Evolutionary conservation across 192 early-diverging fungal species (phyloP).

Genomic region (Gorgonomyces haynaldii): DNA sequence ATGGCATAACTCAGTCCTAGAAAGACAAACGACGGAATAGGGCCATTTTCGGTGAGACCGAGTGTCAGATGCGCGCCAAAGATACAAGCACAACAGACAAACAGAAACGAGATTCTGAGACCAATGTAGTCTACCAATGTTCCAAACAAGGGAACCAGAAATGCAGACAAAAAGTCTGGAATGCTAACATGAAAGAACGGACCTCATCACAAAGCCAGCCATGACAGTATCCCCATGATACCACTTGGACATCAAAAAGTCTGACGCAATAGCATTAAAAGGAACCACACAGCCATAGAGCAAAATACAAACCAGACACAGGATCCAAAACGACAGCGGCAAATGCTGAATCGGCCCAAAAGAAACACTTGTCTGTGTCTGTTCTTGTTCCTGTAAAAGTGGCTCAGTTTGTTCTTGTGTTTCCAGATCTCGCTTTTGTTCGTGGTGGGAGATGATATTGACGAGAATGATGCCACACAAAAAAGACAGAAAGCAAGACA

Average conservation of each 20-base stretch:
- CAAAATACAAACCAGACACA: slow-evolving; percentile 40
- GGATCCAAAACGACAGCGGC: slow-evolving; percentile 36
- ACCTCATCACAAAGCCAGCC: slow-evolving; percentile 44
- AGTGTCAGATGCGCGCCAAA: slow-evolving; percentile 39
- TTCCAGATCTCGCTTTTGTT: slow-evolving; percentile 1
- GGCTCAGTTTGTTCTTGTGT: too few species aligned
- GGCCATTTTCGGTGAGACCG: slow-evolving; percentile 36
- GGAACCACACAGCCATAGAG: slow-evolving; percentile 44
- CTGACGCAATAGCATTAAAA: slow-evolving; percentile 43
- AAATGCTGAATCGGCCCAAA: slow-evolving; percentile 12
- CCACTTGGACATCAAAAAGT: slow-evolving; percentile 48
- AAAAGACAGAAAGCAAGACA: slow-evolving; percentile 36
- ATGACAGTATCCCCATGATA: slow-evolving; percentile 35
- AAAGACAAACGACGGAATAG: slow-evolving; percentile 38
- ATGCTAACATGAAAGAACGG: slow-evolving; percentile 22
- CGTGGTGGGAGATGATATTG: slow-evolving; percentile 16
- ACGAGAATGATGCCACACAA: slow-evolving; percentile 21
- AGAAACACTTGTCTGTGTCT: slow-evolving; percentile 4
- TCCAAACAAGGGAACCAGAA: slow-evolving; percentile 49
- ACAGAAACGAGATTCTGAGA: slow-evolving; percentile 34
- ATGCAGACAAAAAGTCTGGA: slow-evolving; percentile 49
- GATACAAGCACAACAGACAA: slow-evolving; percentile 43
- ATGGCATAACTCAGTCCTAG: slow-evolving; percentile 50
- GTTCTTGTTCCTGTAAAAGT: slow-evolving; percentile 5
- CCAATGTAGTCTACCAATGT: slow-evolving; percentile 46